Evolutionary conservation across 805 yeast genomes (phyloP).

Genomic region (Metschnikowia dekortorum): DNA sequence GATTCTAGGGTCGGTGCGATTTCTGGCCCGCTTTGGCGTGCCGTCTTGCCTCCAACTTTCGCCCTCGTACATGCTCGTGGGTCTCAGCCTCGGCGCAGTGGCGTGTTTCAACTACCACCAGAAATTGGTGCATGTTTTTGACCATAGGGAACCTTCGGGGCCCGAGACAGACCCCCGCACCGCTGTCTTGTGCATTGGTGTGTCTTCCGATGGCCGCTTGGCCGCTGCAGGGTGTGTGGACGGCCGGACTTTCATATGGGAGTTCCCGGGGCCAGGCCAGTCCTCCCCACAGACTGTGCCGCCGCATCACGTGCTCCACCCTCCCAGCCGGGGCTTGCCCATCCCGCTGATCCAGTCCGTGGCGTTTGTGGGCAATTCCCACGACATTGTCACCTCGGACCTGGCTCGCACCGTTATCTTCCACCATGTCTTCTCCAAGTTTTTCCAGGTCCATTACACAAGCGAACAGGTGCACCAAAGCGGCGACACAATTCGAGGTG

Average conservation of each 20-base stretch:
- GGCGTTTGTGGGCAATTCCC: slow-evolving; percentile 26
- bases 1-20: slow-evolving; percentile 20
- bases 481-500: background rate
- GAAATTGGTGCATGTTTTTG: slow-evolving; percentile 42
- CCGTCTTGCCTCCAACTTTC: slow-evolving; percentile 23
- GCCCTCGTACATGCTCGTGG: slow-evolving; percentile 49
- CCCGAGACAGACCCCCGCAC: background rate
- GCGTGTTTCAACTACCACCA: slow-evolving; percentile 70
- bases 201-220: slow-evolving; percentile 66
- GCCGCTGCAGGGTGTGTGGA: slow-evolving; percentile 63
- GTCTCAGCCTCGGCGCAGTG: slow-evolving; percentile 65
- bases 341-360: slow-evolving; percentile 18
- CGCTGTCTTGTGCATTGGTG: slow-evolving; percentile 47
- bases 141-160: background rate
- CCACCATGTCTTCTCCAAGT: slow-evolving; percentile 60
- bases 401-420: slow-evolving; percentile 42
- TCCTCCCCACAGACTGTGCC: background rate
- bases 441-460: slow-evolving; percentile 45
- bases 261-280: slow-evolving; percentile 24
- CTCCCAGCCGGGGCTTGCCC: background rate
- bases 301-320: slow-evolving; percentile 13
- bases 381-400: slow-evolving; percentile 31
- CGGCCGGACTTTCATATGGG: slow-evolving; percentile 73
- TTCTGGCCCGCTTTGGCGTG: slow-evolving; percentile 22
- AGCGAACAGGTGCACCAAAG: background rate